Evolutionary conservation across 208 protist species (phyloP).

Genomic region (Wallacemonas collosoma): DNA sequence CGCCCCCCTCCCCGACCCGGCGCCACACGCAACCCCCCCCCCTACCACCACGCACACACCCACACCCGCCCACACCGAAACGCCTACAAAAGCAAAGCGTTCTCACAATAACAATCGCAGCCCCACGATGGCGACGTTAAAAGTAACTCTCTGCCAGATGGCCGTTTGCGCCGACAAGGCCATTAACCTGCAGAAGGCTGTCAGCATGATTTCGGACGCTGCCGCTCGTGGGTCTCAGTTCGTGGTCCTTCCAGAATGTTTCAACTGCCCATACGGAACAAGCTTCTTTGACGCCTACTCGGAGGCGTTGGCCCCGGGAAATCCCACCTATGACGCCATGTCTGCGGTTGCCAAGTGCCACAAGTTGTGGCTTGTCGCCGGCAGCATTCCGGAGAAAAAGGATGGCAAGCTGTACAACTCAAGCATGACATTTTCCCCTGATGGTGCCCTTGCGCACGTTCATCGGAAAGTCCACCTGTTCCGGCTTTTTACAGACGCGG

Average conservation of each 20-base stretch:
- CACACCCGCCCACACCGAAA: not conserved
- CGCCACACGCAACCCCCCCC: too few relatives aligned
- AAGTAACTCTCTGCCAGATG: slow-evolving; percentile 92
- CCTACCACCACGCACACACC: not conserved
- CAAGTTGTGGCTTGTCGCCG: slow-evolving; percentile 87
- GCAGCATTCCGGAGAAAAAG: slow-evolving; percentile 94
- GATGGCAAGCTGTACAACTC: slow-evolving; percentile 95
- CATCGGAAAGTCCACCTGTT: slow-evolving; percentile 97
- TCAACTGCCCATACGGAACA: slow-evolving; percentile 96
- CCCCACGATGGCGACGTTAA: slow-evolving; percentile 44
- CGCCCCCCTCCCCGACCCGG: too few relatives aligned
- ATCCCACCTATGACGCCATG: slow-evolving; percentile 81
- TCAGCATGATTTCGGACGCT: slow-evolving; percentile 69
- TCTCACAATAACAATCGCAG: not conserved
- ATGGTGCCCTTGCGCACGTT: slow-evolving; percentile 88
- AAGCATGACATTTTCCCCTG: slow-evolving; percentile 88
- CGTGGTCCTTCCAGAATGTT: slow-evolving; percentile 93
- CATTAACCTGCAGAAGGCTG: slow-evolving; percentile 84
- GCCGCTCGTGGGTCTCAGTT: slow-evolving; percentile 80
- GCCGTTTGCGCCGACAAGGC: slow-evolving; percentile 65
- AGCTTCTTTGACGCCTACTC: slow-evolving; percentile 95
- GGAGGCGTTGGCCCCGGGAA: slow-evolving; percentile 75
- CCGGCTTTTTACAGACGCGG: slow-evolving; percentile 95
- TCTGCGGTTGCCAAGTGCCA: slow-evolving; percentile 64
- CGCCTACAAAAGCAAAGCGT: not conserved